Evolutionary conservation across 2,329 filamentous ascomycete species (phyloP), one percentile per base, ranked within the genome.

Genomic region (Trichoderma sp.): DNA sequence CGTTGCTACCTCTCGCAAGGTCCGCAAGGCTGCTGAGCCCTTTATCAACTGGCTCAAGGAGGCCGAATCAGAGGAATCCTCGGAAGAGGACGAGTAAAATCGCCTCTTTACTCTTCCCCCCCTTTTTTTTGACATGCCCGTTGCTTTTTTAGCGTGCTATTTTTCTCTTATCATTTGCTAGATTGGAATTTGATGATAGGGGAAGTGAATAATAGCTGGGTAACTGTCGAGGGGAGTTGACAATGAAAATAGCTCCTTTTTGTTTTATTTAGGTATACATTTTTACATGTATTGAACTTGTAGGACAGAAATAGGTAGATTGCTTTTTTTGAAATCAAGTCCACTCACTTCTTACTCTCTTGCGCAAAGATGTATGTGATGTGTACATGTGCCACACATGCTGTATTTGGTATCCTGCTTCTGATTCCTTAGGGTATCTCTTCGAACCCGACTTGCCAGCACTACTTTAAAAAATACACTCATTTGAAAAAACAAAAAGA

Each of bases 21-120:
- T 98, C 72, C 93, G 94, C 83, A 95, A 96, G 86, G 91, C 93
- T 73, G 94, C 96, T 66, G 92, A 96, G 84, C 90, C 92, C 72
- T 99, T 99, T 87, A 86, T 97, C 77, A 91, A 90, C 75, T 98
- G 94, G 95, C 93, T 98, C 69, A 89, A 93, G 74, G 93, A 91
- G 81, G 94, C 94, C 66, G 91, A 94, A 80, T 89, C 91, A 72
- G 90, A 92, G 72, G 89, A 90, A 72, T 89, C 90, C 70, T 85
- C 84, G 11, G 84, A 83, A 8, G 68, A 70, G n/a, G 66, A 70
- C 51, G 68, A 68, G 68, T 68, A 61, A 68, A 59, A 65, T 37
- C 24, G 63, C 16, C 39, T 34, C 46, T 21, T 21, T n/a, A 24
- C 16, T 32, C 30, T 18, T 46, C 28, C 46, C n/a, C 51, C 7